These are phyloP conservation scores for Alternaria sp. DNA, from an alignment of 2,329 filamentous ascomycete species.

Conservation along the genomic window DNA sequence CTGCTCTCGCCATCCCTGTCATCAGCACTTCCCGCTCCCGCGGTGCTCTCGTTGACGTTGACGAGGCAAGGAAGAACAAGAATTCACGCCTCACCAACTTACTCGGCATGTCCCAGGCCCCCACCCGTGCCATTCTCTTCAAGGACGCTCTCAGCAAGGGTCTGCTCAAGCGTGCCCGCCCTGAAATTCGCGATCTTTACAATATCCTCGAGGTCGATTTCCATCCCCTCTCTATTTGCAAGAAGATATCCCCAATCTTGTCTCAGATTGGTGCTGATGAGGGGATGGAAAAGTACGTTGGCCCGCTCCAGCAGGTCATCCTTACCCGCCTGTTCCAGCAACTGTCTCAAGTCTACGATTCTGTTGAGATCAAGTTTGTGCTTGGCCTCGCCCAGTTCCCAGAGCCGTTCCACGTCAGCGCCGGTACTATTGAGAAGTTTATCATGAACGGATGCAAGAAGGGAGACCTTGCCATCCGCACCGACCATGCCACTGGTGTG, in stretches of 20 bases:
- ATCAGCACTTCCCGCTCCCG: conserved; percentile 98
- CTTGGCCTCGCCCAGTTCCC: conserved; percentile 94
- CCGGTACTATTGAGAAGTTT: conserved; percentile 96
- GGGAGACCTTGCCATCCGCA: conserved; percentile 93
- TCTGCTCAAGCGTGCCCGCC: conserved; percentile 86
- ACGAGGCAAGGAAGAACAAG: conserved; percentile 98
- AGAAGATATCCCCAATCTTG: conserved; percentile 97
- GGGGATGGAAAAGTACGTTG: conserved; percentile 97
- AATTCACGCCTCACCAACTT: conserved; percentile 96
- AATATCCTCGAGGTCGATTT: conserved; percentile 99
- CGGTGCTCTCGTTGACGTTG: conserved; percentile 93
- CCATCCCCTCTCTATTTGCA: conserved; percentile 97
- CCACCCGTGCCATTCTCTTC: conserved; percentile 89
- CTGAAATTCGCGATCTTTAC: conserved; percentile 96
- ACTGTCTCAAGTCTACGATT: conserved; percentile 98
- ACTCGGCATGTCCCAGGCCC: conserved; percentile 88
- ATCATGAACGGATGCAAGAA: conserved; percentile 99
- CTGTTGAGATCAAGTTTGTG: conserved; percentile 92
- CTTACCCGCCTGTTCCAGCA: conserved; percentile 98
- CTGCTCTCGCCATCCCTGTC: conserved; percentile 95
- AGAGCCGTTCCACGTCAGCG: conserved; percentile 90
- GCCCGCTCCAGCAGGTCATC: conserved; percentile 96
- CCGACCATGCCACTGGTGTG: conserved; percentile 93
- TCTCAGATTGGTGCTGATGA: conserved; percentile 90
- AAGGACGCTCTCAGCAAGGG: conserved; percentile 95